A percentile compares a stretch with the other conserved stretches of the same genome.
Conservation (phyloP, 1,139 yeast species). For the Nakaseomyces nivariensis region DNA sequence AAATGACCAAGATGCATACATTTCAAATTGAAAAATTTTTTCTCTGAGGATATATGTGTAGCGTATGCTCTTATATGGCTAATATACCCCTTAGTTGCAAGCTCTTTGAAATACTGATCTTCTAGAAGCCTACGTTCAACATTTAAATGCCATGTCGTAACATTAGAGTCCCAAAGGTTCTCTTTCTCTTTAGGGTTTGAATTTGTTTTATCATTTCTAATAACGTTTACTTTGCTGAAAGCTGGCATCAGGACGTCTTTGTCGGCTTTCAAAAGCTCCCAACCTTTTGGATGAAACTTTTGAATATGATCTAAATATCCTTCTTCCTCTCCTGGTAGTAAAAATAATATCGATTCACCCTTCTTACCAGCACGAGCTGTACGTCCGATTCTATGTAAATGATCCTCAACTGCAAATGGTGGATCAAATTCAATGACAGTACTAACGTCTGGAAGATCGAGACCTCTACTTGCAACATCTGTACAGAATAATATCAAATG, state of each 20-base stretch:
- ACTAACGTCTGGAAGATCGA: constrained; percentile 58
- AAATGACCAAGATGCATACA: constrained; percentile 85
- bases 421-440: constrained; percentile 61
- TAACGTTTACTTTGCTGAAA: constrained; percentile 41
- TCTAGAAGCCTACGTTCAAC: constrained; percentile 82
- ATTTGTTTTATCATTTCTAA: constrained; percentile 24
- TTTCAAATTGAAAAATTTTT: constrained; percentile 69
- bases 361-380: constrained; percentile 62
- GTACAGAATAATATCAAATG: constrained; percentile 72
- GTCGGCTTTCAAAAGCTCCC: constrained; percentile 43
- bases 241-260: constrained; percentile 45
- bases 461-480: constrained; percentile 67
- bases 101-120: constrained; percentile 47
- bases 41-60: constrained; percentile 80
- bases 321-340: constrained; percentile 85
- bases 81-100: constrained; percentile 69
- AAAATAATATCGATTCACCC: constrained; percentile 61
- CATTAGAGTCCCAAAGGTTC: constrained; percentile 77
- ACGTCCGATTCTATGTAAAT: constrained; percentile 64
- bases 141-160: constrained; percentile 91
- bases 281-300: constrained; percentile 56
- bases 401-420: constrained; percentile 61
- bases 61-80: constrained; percentile 93
- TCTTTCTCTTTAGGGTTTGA: constrained; percentile 26
- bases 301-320: constrained; percentile 56